These are phyloP conservation scores for Blastobotrys aristatus DNA, from an alignment of 1,139 yeast species.

Conservation along the genomic window DNA sequence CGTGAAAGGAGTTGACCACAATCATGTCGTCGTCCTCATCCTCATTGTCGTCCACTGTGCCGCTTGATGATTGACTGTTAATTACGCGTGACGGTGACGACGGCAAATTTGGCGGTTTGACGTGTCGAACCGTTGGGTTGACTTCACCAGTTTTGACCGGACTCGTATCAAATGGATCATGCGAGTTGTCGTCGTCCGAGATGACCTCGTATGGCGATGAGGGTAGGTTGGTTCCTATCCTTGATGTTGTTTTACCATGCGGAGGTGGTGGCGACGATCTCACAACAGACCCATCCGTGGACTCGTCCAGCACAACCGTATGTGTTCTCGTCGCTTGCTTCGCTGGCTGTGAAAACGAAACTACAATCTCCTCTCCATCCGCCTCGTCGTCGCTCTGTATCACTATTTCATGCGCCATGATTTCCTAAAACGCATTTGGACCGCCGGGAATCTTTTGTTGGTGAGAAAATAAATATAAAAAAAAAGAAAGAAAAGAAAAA, in stretches of 20 bases:
- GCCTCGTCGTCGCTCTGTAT: background rate
- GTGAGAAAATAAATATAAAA: too few species aligned
- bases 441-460: too few species aligned
- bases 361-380: background rate
- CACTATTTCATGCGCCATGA: background rate
- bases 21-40: slow-evolving; percentile 2
- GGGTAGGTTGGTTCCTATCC: background rate
- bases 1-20: background rate
- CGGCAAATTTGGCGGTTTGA: background rate
- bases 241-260: background rate
- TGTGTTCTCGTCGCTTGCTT: background rate
- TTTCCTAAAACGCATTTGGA: too few species aligned
- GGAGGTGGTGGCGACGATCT: background rate
- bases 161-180: background rate
- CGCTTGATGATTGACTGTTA: background rate
- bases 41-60: background rate
- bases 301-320: background rate
- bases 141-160: background rate
- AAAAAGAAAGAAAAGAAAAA: too few species aligned
- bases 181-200: background rate
- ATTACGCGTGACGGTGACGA: background rate
- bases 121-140: background rate
- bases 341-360: slow-evolving; percentile 1
- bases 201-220: slow-evolving; percentile 1
- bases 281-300: background rate